Evolutionary conservation across 257 asterid species (phyloP).

Genomic region (Nemophila menziesii): DNA sequence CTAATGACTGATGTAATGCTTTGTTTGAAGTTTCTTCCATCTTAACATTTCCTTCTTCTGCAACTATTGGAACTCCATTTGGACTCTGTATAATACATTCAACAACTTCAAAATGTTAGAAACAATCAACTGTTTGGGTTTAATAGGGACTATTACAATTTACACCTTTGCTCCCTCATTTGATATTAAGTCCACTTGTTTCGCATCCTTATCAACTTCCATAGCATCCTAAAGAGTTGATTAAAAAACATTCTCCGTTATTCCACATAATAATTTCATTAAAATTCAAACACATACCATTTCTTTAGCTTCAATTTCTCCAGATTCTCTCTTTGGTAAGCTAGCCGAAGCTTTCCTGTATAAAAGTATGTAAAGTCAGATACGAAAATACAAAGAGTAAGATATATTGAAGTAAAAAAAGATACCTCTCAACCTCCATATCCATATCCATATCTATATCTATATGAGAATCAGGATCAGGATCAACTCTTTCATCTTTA

Average conservation of each 20-base stretch:
- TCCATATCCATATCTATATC: too few species aligned
- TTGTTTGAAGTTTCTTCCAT: slow-evolving; percentile 21
- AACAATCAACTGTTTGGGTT: background rate
- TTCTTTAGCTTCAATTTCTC: slow-evolving; percentile 56
- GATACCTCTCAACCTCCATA: slow-evolving; percentile 32
- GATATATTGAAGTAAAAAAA: background rate
- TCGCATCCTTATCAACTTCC: slow-evolving; percentile 20
- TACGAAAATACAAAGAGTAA: background rate
- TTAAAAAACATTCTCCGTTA: background rate
- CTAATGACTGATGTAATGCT: slow-evolving; percentile 22
- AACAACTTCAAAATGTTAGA: background rate
- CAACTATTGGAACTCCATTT: slow-evolving; percentile 9
- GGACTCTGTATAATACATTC: slow-evolving; percentile 18
- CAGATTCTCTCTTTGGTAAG: slow-evolving; percentile 45
- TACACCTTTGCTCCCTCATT: slow-evolving; percentile 21
- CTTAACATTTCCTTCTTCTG: slow-evolving; percentile 18
- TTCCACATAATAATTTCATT: background rate
- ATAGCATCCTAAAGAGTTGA: slow-evolving; percentile 21
- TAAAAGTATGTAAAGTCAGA: background rate
- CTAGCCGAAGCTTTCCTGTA: slow-evolving; percentile 18
- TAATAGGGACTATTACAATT: background rate
- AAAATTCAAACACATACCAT: slow-evolving; percentile 27
- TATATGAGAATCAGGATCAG: slow-evolving; percentile 22
- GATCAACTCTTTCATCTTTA: slow-evolving; percentile 28
- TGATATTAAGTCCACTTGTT: slow-evolving; percentile 15